phyloP scores from a whole-genome alignment of 768 basidiomycete genomes.

The Tylopilus subfusipes region DNA sequence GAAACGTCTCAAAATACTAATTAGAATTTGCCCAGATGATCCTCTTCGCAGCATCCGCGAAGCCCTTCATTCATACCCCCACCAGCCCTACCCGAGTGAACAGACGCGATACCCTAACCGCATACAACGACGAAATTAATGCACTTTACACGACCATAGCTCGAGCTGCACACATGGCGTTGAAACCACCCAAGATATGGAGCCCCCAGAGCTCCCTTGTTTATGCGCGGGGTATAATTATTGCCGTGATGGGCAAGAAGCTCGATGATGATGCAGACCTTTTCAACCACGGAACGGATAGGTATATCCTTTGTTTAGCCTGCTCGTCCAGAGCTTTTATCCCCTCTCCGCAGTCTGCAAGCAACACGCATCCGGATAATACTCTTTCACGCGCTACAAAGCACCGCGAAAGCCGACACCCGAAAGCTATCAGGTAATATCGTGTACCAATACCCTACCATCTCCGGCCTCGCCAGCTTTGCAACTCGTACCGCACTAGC shows the following conservation, averaged over 20 bases:
- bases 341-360: constrained; percentile 30
- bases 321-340: neutral
- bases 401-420: constrained; percentile 17
- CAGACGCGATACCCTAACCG: constrained; percentile 10
- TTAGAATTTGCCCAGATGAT: constrained; percentile 10
- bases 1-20: neutral
- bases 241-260: constrained; percentile 9
- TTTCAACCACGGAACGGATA: constrained; percentile 10
- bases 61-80: constrained; percentile 10
- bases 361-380: constrained; percentile 41
- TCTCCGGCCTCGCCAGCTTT: constrained; percentile 23
- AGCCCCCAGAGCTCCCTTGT: constrained; percentile 9
- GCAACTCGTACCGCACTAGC: constrained; percentile 6
- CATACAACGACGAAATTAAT: constrained; percentile 13
- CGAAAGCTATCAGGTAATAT: constrained; percentile 29
- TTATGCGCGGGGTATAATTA: constrained; percentile 15
- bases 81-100: neutral
- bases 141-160: constrained; percentile 9
- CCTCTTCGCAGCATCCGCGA: constrained; percentile 6
- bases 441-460: constrained; percentile 36
- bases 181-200: constrained; percentile 19
- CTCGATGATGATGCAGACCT: constrained; percentile 11
- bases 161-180: neutral
- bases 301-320: neutral
- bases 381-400: constrained; percentile 34